Evolutionary conservation across 2,329 filamentous ascomycete species (phyloP).

Genomic region (Parafenestella ontariensis): DNA sequence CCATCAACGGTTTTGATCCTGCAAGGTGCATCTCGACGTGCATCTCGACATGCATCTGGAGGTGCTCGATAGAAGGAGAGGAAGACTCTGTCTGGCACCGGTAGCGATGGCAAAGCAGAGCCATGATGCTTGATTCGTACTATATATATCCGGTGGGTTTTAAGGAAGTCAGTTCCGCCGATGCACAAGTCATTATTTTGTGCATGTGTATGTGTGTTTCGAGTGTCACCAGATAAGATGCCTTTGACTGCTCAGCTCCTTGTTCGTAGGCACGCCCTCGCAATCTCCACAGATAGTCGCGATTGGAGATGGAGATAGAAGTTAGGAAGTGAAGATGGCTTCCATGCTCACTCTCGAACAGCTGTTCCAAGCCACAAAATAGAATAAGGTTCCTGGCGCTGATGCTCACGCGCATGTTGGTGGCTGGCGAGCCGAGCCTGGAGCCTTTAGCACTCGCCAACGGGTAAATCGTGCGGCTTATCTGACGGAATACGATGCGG

Average conservation of each 20-base stretch:
- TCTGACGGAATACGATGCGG: background rate
- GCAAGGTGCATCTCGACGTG: background rate
- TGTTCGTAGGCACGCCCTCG: background rate
- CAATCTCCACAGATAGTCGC: background rate
- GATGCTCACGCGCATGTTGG: background rate
- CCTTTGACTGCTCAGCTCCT: background rate
- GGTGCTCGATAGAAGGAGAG: background rate
- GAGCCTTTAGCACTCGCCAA: background rate
- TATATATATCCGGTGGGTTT: background rate
- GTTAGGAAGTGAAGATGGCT: no score
- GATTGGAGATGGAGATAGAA: no score
- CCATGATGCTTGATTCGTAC: background rate
- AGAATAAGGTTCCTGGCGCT: background rate
- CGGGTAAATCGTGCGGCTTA: conserved; percentile 1
- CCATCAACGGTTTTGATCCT: background rate
- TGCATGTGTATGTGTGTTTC: background rate
- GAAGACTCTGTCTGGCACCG: background rate
- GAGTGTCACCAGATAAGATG: background rate
- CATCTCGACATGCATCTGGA: no score
- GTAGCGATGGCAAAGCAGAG: background rate
- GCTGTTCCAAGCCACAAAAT: background rate
- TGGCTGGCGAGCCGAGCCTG: background rate
- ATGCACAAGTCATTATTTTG: background rate
- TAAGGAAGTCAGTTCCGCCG: background rate
- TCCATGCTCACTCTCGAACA: background rate